Conservation (phyloP, 116 monocot genomes). For the Papilionanthe hybrid region DNA sequence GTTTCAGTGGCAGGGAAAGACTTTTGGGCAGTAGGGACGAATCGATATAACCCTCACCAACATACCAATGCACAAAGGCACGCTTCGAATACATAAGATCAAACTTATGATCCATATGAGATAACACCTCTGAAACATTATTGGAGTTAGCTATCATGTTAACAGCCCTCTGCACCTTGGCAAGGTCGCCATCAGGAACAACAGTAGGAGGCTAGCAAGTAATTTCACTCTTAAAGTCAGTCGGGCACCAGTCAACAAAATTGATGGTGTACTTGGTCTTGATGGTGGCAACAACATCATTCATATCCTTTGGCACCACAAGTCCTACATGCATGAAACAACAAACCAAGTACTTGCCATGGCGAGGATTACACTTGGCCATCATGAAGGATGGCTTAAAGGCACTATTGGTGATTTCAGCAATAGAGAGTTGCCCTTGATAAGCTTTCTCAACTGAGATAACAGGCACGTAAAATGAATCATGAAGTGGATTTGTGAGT, state of each 20-base stretch:
- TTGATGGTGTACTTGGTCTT: slow-evolving; percentile 47
- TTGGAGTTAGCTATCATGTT: slow-evolving; percentile 61
- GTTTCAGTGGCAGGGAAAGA: too few species aligned
- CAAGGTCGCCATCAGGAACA: slow-evolving; percentile 47
- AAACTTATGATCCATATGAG: slow-evolving; percentile 56
- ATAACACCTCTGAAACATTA: slow-evolving; percentile 49
- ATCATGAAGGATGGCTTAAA: slow-evolving; percentile 55
- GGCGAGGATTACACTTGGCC: slow-evolving; percentile 56
- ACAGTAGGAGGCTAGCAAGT: slow-evolving; percentile 45
- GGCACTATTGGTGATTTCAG: slow-evolving; percentile 50
- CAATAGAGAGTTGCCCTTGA: slow-evolving; percentile 46
- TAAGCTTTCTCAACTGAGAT: slow-evolving; percentile 48
- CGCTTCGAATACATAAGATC: slow-evolving; percentile 60
- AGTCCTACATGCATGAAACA: slow-evolving; percentile 54
- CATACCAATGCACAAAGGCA: slow-evolving; percentile 60
- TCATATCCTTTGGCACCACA: slow-evolving; percentile 58
- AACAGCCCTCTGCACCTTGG: slow-evolving; percentile 46
- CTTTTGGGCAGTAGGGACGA: too few species aligned
- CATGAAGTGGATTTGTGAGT: slow-evolving; percentile 59
- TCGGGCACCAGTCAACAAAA: slow-evolving; percentile 62
- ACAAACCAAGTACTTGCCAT: too few species aligned
- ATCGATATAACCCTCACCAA: slow-evolving; percentile 57
- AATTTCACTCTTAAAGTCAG: slow-evolving; percentile 56
- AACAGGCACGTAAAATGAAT: slow-evolving; percentile 52
- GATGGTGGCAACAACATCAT: slow-evolving; percentile 43